Base-by-base conservation (phyloP, 2,329 filamentous ascomycete genomes). In the Aspergillus transmontanensis region DNA sequence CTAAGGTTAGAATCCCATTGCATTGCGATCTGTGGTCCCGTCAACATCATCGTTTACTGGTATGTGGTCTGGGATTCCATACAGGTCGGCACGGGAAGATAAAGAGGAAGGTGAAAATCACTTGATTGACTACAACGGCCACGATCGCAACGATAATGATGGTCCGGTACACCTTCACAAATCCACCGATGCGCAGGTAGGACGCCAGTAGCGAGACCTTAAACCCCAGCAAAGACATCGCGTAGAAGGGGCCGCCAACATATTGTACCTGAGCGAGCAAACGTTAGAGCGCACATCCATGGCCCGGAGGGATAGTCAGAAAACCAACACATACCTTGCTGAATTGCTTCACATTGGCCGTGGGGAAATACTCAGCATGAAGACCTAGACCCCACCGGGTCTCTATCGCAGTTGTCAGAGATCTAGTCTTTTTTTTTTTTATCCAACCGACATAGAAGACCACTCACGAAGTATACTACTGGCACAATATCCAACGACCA, bases 161-260 rank as follows among this genome's bases (percentile, higher is more conserved):
- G 6, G 70, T 68, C 30, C 76, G 74, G 50, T 81, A 81, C 3
- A 59, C 45, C 0, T 74, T 73, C 2, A 76, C 73, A 1, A 81
- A 76, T 4, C 83, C 78, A 16, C 71, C 76, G 51, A 84, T 81
- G 1, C 82, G 80, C 0, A 83, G 66, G 30, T 84, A 84, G 0
- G 80, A 81, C 2, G 81, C 69, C 4, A 85, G 69, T 2, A 84
- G 69, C 43, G 81, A 81, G 23, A 83, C 72, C 60, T 84, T 84
- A 70, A 84, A 84, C 1, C 78, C 79, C 3, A 82, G 74, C 28
- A 84, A 58, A 26, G 68, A 69, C 30, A 75, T 64, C 3, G 63
- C 67, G 58, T 75, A 75, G 2, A 72, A 28, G 2, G 72, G 72
- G 4, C 72, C 72, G 21, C 72, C 70, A 12, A 59, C 62, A 34